Evolutionary conservation across 2,329 filamentous ascomycete genomes (phyloP).

Genomic region (Teratosphaeria nubilosa): DNA sequence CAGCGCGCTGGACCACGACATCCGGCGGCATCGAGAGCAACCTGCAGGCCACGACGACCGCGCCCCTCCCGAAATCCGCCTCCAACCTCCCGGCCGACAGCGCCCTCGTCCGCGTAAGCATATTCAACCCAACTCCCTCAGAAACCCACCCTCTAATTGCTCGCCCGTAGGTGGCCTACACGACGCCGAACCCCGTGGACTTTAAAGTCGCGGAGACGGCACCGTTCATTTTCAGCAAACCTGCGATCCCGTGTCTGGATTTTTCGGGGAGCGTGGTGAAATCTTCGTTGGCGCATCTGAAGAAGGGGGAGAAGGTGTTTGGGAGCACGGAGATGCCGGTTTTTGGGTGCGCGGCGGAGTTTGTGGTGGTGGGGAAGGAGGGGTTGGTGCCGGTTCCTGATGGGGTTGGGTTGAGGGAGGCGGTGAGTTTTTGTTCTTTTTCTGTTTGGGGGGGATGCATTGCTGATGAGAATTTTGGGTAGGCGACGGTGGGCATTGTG

Average conservation of each 20-base stretch:
- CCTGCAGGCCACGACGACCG: constrained; percentile 21
- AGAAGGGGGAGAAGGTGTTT: constrained; percentile 31
- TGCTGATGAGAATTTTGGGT: background rate
- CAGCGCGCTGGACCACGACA: constrained; percentile 17
- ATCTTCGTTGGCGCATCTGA: constrained; percentile 19
- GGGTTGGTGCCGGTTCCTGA: constrained; percentile 23
- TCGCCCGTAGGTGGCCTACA: constrained; percentile 29
- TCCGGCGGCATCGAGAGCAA: constrained; percentile 25
- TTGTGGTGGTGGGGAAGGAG: constrained; percentile 17
- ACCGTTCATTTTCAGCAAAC: constrained; percentile 5
- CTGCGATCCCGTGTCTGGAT: constrained; percentile 32
- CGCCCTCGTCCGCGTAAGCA: constrained; percentile 27
- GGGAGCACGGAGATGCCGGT: constrained; percentile 24
- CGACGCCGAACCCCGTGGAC: constrained; percentile 41
- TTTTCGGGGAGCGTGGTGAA: constrained; percentile 41
- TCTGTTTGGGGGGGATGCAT: background rate
- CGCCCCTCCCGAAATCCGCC: constrained; percentile 16
- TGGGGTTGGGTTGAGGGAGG: constrained; percentile 26
- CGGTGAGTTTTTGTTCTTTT: constrained; percentile 15
- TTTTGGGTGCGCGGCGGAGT: constrained; percentile 31
- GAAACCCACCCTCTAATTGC: background rate
- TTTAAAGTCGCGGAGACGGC: constrained; percentile 37
- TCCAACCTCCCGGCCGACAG: constrained; percentile 17
- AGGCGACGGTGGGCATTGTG: constrained; percentile 21
- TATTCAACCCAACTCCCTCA: background rate